Evolutionary conservation across 2,329 filamentous ascomycete genomes (phyloP), one percentile per base, ranked within the genome.

Genomic region (Trichoderma cornu-damae): DNA sequence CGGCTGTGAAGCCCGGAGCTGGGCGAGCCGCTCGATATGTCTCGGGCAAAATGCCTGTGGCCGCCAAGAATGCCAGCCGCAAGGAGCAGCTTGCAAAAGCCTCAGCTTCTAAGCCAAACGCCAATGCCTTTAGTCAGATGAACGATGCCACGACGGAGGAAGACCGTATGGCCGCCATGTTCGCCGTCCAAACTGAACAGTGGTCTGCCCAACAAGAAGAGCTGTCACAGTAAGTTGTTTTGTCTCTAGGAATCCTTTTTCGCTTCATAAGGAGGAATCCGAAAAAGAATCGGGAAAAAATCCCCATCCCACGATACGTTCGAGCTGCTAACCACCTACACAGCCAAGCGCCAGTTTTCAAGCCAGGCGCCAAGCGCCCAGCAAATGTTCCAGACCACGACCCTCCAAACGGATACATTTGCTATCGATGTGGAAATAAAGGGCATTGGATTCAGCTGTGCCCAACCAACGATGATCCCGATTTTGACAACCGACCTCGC

Each of bases 381-480:
- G 79, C 82, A 58, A 89, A 89, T 62, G 88, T 96, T 26, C 94
- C 94, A 3, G 92, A 96, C 65, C 92, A 96, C 68, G 90, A 94
- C 44, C 92, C 94, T 2, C 94, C 94, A 1, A 88, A 89, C 53
- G 92, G 92, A 53, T 99, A 99, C 72, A 87, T 96, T 61, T 99
- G 94, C 75, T 96, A 96, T 70, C 87, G 94, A 49, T 99, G 94
- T 73, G 89, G 91, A 61, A 88, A 96, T 72, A 96, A 96, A 75
- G 94, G 92, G n/a, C 94, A 99, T 72, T 99, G 93, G 93, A 99
- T 99, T 61, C 93, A 97, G 75, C 84, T 90, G 52, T 99, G 94
- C 68, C 94, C 94, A 6, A 99, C 93, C n/a, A 99, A 99, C 71
- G 90, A 96, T 70, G 92, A 99, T 64, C 93, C 94, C 3, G 92